phyloP scores from a whole-genome alignment of 495 filamentous ascomycete genomes.

The Penicillium arizonense region DNA sequence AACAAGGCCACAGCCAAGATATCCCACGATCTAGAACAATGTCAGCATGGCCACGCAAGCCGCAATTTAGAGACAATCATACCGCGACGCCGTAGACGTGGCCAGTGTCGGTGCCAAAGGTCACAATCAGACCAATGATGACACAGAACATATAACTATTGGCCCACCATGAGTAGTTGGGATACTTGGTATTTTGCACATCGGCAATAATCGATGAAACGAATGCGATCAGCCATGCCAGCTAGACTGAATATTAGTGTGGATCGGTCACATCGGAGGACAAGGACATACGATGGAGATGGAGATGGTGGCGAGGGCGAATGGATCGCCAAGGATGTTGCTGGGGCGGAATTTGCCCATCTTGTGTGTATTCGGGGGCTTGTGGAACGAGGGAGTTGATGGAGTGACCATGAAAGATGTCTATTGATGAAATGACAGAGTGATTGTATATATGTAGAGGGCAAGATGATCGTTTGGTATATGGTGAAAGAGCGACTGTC shows the following conservation, averaged over 20 bases:
- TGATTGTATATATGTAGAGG: neutral
- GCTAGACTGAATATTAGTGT: conserved; percentile 46
- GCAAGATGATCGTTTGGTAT: neutral
- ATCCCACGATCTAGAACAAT: conserved; percentile 69
- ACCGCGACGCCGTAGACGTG: conserved; percentile 88
- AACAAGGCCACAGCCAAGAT: conserved; percentile 76
- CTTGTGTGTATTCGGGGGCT: conserved; percentile 12
- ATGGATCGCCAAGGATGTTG: conserved; percentile 93
- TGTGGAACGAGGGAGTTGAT: neutral
- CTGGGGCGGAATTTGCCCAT: conserved; percentile 70
- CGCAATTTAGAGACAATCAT: conserved; percentile 24
- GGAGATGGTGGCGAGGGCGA: conserved; percentile 90
- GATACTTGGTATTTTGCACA: conserved; percentile 53
- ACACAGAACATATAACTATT: conserved; percentile 80
- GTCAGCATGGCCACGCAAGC: conserved; percentile 10
- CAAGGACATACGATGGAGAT: conserved; percentile 75
- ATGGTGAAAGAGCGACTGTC: conserved; percentile 2
- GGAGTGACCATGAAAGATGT: neutral
- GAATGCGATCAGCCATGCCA: conserved; percentile 93
- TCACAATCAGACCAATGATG: conserved; percentile 74
- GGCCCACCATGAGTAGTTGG: conserved; percentile 89
- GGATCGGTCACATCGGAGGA: neutral
- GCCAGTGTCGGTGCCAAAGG: conserved; percentile 76
- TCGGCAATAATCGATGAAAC: conserved; percentile 79
- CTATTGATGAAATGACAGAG: neutral